Conservation (phyloP, 75 land plant species). For the Cryptomeria japonica region DNA sequence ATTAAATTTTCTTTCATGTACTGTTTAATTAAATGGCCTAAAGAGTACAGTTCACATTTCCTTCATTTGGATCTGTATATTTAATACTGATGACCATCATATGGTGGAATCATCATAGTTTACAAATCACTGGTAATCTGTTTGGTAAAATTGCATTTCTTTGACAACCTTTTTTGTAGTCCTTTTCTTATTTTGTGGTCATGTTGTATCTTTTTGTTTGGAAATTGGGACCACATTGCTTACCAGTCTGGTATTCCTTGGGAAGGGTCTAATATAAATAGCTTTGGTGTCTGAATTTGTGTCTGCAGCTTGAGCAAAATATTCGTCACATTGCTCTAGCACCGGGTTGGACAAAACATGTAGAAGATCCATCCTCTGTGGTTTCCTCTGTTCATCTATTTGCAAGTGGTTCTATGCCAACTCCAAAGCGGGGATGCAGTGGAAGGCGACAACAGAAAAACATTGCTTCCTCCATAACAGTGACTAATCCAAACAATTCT, state of each 20-base stretch:
- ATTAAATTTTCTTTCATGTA: too few species aligned
- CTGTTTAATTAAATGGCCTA: too few species aligned
- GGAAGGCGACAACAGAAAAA: slow-evolving; percentile 40
- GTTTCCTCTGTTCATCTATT: slow-evolving; percentile 22
- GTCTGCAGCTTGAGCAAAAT: slow-evolving; percentile 76
- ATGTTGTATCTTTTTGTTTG: neutral
- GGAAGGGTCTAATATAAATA: neutral
- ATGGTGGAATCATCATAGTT: too few species aligned
- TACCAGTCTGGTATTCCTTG: neutral
- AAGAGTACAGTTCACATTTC: too few species aligned
- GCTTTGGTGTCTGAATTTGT: neutral
- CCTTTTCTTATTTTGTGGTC: neutral
- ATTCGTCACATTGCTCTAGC: slow-evolving; percentile 65
- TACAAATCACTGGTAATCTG: neutral
- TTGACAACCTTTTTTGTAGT: neutral
- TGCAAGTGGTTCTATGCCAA: slow-evolving; percentile 7
- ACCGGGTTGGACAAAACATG: slow-evolving; percentile 64
- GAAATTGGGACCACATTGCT: neutral
- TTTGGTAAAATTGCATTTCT: neutral
- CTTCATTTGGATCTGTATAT: too few species aligned
- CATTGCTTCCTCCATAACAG: slow-evolving; percentile 13
- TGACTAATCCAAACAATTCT: slow-evolving; percentile 17
- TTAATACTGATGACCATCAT: too few species aligned
- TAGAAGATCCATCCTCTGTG: slow-evolving; percentile 48
- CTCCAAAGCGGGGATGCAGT: slow-evolving; percentile 37